These are phyloP conservation scores for Xenosphaeropsis pyriputrescens DNA, from an alignment of 2,329 filamentous ascomycete genomes.

Conservation along the genomic window DNA sequence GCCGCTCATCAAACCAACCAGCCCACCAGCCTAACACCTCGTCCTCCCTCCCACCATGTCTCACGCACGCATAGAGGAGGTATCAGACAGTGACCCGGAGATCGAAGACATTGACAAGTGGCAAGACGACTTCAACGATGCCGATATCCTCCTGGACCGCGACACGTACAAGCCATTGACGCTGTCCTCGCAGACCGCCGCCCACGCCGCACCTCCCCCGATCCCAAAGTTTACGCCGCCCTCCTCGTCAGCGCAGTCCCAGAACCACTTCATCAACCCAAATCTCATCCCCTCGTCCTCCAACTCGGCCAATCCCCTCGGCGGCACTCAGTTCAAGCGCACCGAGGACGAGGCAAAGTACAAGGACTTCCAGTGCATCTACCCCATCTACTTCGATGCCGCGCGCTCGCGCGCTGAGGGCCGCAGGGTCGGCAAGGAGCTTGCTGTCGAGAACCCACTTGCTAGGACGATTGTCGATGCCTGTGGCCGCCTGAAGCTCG, in stretches of 20 bases:
- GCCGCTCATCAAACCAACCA: neutral
- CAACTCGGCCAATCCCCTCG: constrained; percentile 19
- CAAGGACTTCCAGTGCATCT: constrained; percentile 75
- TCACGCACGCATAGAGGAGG: constrained; percentile 82
- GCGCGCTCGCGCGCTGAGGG: constrained; percentile 62
- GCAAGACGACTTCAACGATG: constrained; percentile 38
- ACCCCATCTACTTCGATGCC: constrained; percentile 90
- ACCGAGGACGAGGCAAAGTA: constrained; percentile 38
- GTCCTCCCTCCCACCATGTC: constrained; percentile 44
- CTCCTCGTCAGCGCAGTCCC: constrained; percentile 9
- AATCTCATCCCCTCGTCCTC: constrained; percentile 21
- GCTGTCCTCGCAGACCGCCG: constrained; percentile 13
- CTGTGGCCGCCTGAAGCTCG: constrained; percentile 56
- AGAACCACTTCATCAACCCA: constrained; percentile 19
- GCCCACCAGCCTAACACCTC: constrained; percentile 3
- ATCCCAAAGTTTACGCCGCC: constrained; percentile 9
- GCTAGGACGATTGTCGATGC: constrained; percentile 82
- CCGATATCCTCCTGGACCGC: constrained; percentile 15
- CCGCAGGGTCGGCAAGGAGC: constrained; percentile 55
- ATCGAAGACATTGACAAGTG: constrained; percentile 67
- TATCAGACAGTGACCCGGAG: constrained; percentile 76
- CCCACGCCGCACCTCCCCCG: constrained; percentile 12
- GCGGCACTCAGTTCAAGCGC: constrained; percentile 20
- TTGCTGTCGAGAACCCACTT: constrained; percentile 73
- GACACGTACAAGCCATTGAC: constrained; percentile 15